A percentile compares a stretch with the other conserved stretches of the same genome.
These are phyloP conservation scores for Dendryphion nanum DNA, from an alignment of 2,329 filamentous ascomycete species.

Conservation along the genomic window DNA sequence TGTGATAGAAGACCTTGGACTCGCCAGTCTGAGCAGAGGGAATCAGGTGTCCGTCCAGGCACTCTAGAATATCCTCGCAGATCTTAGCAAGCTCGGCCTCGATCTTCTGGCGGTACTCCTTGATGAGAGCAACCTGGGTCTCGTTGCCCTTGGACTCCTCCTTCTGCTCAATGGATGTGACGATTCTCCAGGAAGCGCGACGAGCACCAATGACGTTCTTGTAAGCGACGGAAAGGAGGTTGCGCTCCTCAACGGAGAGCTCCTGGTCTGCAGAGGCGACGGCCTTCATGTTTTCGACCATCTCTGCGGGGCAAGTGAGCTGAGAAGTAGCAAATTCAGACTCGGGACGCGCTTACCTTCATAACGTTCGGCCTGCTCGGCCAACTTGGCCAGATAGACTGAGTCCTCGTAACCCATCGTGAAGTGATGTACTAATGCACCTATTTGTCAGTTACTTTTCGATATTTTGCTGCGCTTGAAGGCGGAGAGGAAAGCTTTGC, in stretches of 20 bases:
- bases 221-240: constrained; percentile 96
- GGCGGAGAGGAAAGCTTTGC: neutral
- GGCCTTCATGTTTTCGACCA: constrained; percentile 99
- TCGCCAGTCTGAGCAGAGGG: constrained; percentile 92
- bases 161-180: constrained; percentile 98
- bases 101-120: constrained; percentile 98
- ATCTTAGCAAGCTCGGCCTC: constrained; percentile 95
- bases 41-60: constrained; percentile 91
- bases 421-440: constrained; percentile 33
- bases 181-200: constrained; percentile 97
- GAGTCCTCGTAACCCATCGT: constrained; percentile 99
- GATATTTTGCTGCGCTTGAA: constrained; percentile 10
- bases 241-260: constrained; percentile 84
- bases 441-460: constrained; percentile 23
- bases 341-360: constrained; percentile 68
- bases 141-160: constrained; percentile 99
- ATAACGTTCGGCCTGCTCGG: constrained; percentile 99
- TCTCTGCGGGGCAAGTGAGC: constrained; percentile 61
- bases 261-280: constrained; percentile 77
- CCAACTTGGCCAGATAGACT: constrained; percentile 99
- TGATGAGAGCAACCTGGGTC: constrained; percentile 84
- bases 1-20: constrained; percentile 99
- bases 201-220: constrained; percentile 98
- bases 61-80: constrained; percentile 95
- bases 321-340: neutral